Evolutionary conservation across 345 rosid species (phyloP).

Genomic region (Corchorus capsularis): DNA sequence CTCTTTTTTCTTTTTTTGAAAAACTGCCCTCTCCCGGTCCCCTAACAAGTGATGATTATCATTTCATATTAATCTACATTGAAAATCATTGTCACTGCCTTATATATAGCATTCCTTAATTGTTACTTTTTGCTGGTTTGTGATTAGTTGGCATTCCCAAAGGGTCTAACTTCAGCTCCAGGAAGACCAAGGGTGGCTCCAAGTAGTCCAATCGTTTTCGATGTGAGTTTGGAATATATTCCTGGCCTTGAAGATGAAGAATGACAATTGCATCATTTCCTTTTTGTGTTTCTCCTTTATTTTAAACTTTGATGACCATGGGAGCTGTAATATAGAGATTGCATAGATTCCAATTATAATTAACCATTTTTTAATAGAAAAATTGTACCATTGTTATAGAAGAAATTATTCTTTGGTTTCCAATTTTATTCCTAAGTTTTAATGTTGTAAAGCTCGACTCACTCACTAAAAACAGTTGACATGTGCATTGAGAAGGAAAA

Average conservation of each 20-base stretch:
- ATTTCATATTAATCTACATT: not conserved
- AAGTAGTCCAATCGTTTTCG: constrained; percentile 82
- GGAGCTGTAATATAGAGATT: not conserved
- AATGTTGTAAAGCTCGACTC: too few relatives aligned
- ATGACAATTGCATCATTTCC: constrained; percentile 25
- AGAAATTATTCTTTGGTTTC: not conserved
- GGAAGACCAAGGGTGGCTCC: constrained; percentile 98
- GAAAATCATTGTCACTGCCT: not conserved
- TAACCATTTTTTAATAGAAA: not conserved
- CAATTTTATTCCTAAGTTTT: too few relatives aligned
- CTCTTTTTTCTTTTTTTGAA: not conserved
- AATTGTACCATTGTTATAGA: not conserved
- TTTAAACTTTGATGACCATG: not conserved
- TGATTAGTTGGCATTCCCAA: constrained; percentile 85
- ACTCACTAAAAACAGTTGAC: too few relatives aligned
- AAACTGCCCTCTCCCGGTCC: not conserved
- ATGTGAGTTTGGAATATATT: constrained; percentile 86
- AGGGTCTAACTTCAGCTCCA: constrained; percentile 86
- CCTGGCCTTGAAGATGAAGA: constrained; percentile 87
- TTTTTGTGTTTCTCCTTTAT: not conserved
- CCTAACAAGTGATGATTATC: not conserved
- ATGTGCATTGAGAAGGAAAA: too few relatives aligned
- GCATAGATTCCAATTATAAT: not conserved
- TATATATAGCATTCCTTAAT: not conserved
- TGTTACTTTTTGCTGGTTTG: not conserved